phyloP scores from a whole-genome alignment of 108 stramenopile genomes.

The Parietichytrium sp. region DNA sequence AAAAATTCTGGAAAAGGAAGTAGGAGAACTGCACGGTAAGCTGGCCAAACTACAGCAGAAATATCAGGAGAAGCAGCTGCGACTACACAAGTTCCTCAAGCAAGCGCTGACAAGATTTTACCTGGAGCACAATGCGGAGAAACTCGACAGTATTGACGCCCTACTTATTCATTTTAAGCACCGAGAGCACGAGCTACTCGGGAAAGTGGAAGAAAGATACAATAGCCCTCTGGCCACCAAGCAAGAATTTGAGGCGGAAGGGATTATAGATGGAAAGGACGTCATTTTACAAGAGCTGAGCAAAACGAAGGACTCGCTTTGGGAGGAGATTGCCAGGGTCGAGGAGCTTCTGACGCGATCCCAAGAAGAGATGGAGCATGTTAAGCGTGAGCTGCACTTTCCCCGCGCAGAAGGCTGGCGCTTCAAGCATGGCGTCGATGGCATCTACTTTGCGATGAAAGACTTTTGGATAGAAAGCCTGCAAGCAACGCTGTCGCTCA shows the following conservation, averaged over 20 bases:
- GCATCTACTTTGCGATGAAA: conserved; percentile 28
- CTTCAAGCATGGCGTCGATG: conserved; percentile 18
- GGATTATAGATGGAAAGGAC: not conserved
- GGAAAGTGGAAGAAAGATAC: not conserved
- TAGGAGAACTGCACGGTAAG: not conserved
- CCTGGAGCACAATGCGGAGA: not conserved
- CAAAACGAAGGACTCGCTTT: not conserved
- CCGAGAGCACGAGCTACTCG: not conserved
- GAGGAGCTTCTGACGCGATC: conserved; percentile 14
- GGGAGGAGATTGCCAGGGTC: not conserved
- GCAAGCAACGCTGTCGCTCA: not conserved
- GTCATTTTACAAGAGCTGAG: not conserved
- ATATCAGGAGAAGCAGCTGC: not conserved
- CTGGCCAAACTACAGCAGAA: not conserved
- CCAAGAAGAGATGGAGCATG: conserved; percentile 5
- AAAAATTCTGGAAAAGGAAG: conserved; percentile 36
- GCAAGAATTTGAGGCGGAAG: not conserved
- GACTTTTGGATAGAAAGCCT: conserved; percentile 22
- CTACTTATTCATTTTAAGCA: not conserved
- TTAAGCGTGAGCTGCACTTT: not conserved
- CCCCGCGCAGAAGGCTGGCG: conserved; percentile 32
- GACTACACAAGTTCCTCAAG: not conserved
- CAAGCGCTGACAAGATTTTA: conserved; percentile 1
- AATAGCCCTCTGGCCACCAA: not conserved
- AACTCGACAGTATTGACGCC: not conserved